Evolutionary conservation across 495 filamentous ascomycete species (phyloP).

Genomic region (Aspergillus ostianus): DNA sequence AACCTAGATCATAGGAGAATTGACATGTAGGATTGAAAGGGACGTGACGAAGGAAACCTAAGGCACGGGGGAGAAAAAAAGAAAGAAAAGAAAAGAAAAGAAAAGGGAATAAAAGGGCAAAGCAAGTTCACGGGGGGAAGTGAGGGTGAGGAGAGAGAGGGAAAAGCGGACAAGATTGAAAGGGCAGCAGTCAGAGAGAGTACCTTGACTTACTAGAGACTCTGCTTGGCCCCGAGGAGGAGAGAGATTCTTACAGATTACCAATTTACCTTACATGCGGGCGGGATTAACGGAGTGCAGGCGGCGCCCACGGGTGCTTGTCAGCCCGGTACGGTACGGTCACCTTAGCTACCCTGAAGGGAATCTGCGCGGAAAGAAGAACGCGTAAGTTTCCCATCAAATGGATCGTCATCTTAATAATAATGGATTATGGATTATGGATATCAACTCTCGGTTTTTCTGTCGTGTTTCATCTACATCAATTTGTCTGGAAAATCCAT

Average conservation of each 20-base stretch:
- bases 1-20: constrained; percentile 18
- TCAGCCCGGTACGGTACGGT: constrained; percentile 12
- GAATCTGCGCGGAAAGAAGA: not conserved
- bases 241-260: constrained; percentile 16
- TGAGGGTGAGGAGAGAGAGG: constrained; percentile 9
- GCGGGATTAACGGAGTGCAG: not conserved
- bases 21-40: constrained; percentile 10
- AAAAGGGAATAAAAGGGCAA: constrained; percentile 16
- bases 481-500: no score
- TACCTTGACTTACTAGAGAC: constrained; percentile 10
- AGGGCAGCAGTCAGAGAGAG: no score
- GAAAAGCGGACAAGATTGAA: no score
- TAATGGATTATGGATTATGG: no score
- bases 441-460: not conserved
- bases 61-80: not conserved
- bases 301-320: not conserved
- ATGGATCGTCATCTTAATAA: constrained; percentile 10
- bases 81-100: constrained; percentile 9
- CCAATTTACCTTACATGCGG: not conserved
- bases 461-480: constrained; percentile 16
- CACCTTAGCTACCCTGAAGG: not conserved
- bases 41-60: constrained; percentile 8
- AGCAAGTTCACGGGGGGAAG: not conserved
- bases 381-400: constrained; percentile 11
- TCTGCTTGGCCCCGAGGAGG: constrained; percentile 8